phyloP scores from a whole-genome alignment of 176 grass and related monocot genomes.

The Cocos nucifera region DNA sequence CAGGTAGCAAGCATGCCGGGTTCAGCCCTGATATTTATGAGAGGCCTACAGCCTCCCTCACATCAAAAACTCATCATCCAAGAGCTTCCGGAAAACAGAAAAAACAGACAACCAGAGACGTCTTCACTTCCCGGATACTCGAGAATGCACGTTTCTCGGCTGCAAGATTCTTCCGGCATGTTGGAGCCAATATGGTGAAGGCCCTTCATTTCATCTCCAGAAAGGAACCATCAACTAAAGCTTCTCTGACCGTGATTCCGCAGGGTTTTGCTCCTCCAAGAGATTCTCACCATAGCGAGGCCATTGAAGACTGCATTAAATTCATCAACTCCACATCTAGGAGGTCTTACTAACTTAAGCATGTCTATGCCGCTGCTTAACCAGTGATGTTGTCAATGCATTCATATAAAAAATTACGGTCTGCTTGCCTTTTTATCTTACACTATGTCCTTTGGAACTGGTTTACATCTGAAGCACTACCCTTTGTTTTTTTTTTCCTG shows the following conservation, averaged over 20 bases:
- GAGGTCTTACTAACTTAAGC: conserved; percentile 51
- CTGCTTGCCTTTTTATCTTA: too few species aligned
- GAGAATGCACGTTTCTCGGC: conserved; percentile 44
- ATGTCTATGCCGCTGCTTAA: too few species aligned
- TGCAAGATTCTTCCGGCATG: conserved; percentile 39
- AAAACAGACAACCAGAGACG: neutral
- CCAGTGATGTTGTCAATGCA: too few species aligned
- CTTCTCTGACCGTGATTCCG: conserved; percentile 15
- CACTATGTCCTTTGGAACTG: too few species aligned
- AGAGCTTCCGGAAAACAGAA: conserved; percentile 11
- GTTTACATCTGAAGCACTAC: too few species aligned
- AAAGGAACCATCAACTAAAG: conserved; percentile 16
- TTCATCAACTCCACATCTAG: conserved; percentile 98
- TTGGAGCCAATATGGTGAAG: conserved; percentile 25
- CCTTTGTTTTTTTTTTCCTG: too few species aligned
- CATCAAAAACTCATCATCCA: conserved; percentile 18
- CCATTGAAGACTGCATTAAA: conserved; percentile 86
- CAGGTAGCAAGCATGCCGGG: conserved; percentile 30
- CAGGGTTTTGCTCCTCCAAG: conserved; percentile 57
- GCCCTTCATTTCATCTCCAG: conserved; percentile 30
- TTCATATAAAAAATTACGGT: too few species aligned
- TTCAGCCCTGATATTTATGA: conserved; percentile 47
- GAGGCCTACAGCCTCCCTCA: conserved; percentile 26
- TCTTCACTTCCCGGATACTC: conserved; percentile 41
- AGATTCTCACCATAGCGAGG: conserved; percentile 83